Conservation (phyloP, 768 basidiomycete genomes). For the Lactifluus pinguis region DNA sequence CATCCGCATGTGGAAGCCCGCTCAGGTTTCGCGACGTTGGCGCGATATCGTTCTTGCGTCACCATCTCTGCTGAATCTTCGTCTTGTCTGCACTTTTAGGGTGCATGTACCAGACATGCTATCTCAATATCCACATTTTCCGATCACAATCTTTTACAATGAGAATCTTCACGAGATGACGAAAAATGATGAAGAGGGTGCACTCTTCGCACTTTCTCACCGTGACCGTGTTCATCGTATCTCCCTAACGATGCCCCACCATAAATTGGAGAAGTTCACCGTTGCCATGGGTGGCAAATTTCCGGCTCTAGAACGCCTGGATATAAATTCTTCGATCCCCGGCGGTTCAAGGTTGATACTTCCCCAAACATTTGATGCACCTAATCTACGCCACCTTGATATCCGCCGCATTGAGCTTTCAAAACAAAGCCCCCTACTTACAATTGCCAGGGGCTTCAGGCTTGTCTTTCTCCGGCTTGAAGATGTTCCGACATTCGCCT, state of each 20-base stretch:
- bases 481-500: too few relatives aligned
- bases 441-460: too few relatives aligned
- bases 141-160: too few relatives aligned
- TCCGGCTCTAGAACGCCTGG: neutral
- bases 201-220: neutral
- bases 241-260: too few relatives aligned
- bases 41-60: neutral
- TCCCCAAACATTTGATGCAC: neutral
- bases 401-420: neutral
- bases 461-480: too few relatives aligned
- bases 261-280: neutral
- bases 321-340: neutral
- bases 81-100: too few relatives aligned
- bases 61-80: too few relatives aligned
- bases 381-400: neutral
- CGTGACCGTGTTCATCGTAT: too few relatives aligned
- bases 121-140: neutral
- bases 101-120: neutral
- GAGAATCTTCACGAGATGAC: too few relatives aligned
- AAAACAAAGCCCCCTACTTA: neutral
- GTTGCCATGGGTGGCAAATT: neutral
- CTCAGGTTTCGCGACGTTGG: neutral
- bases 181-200: too few relatives aligned
- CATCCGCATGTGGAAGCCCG: neutral
- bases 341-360: neutral